Evolutionary conservation across 83 land plant species (phyloP), one percentile per base, ranked within the genome.

Genomic region (Diphasiastrum complanatum): DNA sequence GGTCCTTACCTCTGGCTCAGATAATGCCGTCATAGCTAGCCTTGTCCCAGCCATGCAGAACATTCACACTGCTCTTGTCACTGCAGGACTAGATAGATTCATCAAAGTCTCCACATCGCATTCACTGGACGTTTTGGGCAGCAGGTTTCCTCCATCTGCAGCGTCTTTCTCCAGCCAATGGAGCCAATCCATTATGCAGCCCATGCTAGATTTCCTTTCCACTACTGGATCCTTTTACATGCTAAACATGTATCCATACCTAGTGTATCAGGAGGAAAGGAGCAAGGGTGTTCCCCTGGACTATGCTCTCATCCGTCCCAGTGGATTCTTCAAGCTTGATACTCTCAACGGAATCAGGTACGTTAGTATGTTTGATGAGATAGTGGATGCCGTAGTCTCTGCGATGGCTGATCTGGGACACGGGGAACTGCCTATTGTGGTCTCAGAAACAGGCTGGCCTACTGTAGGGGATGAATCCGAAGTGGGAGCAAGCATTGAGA

Each of bases 11-110:
- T n/a, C n/a, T n/a, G 76, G 63, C 49, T 68, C 60, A 25, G 83
- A 77, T 58, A 51, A 62, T 0, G 5, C 58, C 0, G 52, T 86
- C 40, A 61, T 70, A 34, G 16, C 48, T 5, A 40, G 60, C 52
- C 74, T 89, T 12, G 60, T 85, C 14, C 91, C 81, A 14, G 82
- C 85, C 5, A 83, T 89, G 83, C 57, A 70, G 37, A 76, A 68
- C 41, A 47, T 89, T 10, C 64, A 86, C 64, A 6, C 50, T 5
- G 83, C 85, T 8, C 79, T 89, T 6, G 67, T 55, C 2, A 24
- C 49, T 3, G 59, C 67, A 5, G 85, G 85, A 0, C 64, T 81
- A 20, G 77, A 71, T 41, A 33, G 52, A 29, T 53, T 61, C 12
- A 70, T 89, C 40, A 66, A 47, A 55, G 66, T 89, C 27, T 61